These are phyloP conservation scores for Trypanosomatidae sp. DNA, from an alignment of 208 protist species.

Conservation along the genomic window DNA sequence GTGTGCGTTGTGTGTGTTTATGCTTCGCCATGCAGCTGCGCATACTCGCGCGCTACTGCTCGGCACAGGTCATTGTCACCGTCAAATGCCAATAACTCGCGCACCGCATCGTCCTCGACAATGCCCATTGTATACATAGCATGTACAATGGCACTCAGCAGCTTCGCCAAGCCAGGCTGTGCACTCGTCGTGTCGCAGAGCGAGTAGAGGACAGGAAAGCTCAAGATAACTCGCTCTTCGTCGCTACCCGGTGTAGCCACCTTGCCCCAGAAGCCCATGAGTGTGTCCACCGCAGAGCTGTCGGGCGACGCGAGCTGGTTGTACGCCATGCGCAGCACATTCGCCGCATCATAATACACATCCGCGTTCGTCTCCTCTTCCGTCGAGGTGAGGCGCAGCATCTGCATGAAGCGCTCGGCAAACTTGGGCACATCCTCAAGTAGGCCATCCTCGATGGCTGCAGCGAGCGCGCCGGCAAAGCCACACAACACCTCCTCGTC, in stretches of 20 bases:
- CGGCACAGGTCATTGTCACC: conserved; percentile 18
- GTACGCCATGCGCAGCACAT: conserved; percentile 60
- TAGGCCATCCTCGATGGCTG: conserved; percentile 68
- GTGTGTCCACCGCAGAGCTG: conserved; percentile 33
- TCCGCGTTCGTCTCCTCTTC: conserved; percentile 47
- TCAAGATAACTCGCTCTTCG: conserved; percentile 34
- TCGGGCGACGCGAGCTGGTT: conserved; percentile 31
- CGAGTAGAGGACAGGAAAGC: conserved; percentile 29
- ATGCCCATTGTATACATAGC: conserved; percentile 47
- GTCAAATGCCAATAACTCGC: conserved; percentile 20
- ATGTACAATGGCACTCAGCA: conserved; percentile 42
- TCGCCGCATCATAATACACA: conserved; percentile 72
- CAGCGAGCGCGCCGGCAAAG: conserved; percentile 46
- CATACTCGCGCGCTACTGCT: conserved; percentile 5
- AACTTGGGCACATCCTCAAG: conserved; percentile 81
- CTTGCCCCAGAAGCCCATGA: conserved; percentile 70
- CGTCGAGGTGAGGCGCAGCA: conserved; percentile 65
- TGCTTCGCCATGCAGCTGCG: too few species aligned
- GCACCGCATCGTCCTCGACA: conserved; percentile 32
- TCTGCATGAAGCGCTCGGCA: conserved; percentile 71
- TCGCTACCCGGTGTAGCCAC: conserved; percentile 13
- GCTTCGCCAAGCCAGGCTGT: conserved; percentile 28
- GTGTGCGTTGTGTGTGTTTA: too few species aligned
- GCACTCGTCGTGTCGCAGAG: conserved; percentile 29
- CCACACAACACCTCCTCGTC: conserved; percentile 68